Evolutionary conservation across 228 moss, liverwort and hornwort species (phyloP), one percentile per base, ranked within the genome.

Genomic region (Sphagnum magellanicum): DNA sequence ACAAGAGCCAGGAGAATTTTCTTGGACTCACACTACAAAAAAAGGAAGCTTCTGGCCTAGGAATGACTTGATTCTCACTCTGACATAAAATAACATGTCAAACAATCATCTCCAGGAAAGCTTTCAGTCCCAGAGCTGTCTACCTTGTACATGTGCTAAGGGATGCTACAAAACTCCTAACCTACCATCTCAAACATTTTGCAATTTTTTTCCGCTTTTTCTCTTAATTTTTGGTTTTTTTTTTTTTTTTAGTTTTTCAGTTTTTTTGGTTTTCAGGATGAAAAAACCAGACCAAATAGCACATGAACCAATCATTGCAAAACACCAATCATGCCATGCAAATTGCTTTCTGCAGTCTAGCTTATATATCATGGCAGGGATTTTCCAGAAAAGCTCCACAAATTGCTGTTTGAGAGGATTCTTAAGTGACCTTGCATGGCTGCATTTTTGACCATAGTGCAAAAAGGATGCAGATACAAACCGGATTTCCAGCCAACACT

Each of bases 381-480:
- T 66, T 72, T 14, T 32, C 32, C 32, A 32, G 32, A 63, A 62
- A 72, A 72, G 73, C 74, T 74, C 70, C 81, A 78, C 72, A 72
- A 79, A 73, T 66, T 68, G 73, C 79, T 85, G 77, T 67, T 82
- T 51, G 74, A 81, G 76, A 79, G 79, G 79, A 85, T 65, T 74
- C 51, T 63, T 52, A 50, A 50, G 61, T 78, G 73, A 77, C 72
- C 85, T 86, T 77, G 75, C 86, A 81, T 78, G 79, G 82, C 67
- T 77, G 67, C 68, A 32, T 66, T 82, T 71, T 12, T 77, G 79
- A 82, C 82, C 79, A 86, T 82, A 79, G 86, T 77, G 60, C 75
- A 73, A 77, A 73, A 47, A 59, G 74, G 66, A 58, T 55, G 69
- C 73, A 79, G 75, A 75, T 77, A 82, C 77, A 82, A 75, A 69